Evolutionary conservation across 2,329 filamentous ascomycete genomes (phyloP), one percentile per base, ranked within the genome.

Genomic region (Ampelomyces quisqualis): DNA sequence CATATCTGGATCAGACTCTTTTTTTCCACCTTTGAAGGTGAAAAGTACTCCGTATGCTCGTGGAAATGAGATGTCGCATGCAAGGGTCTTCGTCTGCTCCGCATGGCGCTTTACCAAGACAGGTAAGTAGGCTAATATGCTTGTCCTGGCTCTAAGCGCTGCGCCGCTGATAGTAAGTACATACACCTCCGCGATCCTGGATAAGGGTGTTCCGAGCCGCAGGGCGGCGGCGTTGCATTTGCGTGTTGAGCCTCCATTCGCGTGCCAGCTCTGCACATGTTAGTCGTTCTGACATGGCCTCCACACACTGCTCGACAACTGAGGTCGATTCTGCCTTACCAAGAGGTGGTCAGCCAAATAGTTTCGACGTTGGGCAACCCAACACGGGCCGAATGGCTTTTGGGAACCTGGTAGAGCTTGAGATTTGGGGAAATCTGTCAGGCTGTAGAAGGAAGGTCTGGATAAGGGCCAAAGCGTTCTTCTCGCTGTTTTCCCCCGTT

Each of bases 211-310:
- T 22, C 41, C 55, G 60, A 67, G 59, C 62, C 62, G 62, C 61
- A 64, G 57, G 38, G 45, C 39, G 47, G 51, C 52, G 49, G 51
- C 43, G 34, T 38, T 45, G 34, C 29, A 42, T 48, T 35, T 43
- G 57, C 50, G 61, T 60, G 58, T 53, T 58, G 49, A 57, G 51
- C 43, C 55, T 60, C 53, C 26, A 64, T 65, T 60, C 52, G 64
- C 46, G 47, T 53, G 40, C 31, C 15, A 23, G 33, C 17, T 43
- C 43, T 45, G 37, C 29, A 27, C 13, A 26, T 47, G 55, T 54
- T 56, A 50, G 45, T 28, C 31, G 30, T 41, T 44, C n/a, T 17
- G 15, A 40, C 52, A 51, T 43, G 23, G 51, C 53, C 54, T 57
- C 49, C 53, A 55, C 35, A 4, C 17, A 32, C n/a, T n/a, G 26